These are phyloP conservation scores for Monosporozyma solicola DNA, from an alignment of 805 yeast species.

Conservation along the genomic window DNA sequence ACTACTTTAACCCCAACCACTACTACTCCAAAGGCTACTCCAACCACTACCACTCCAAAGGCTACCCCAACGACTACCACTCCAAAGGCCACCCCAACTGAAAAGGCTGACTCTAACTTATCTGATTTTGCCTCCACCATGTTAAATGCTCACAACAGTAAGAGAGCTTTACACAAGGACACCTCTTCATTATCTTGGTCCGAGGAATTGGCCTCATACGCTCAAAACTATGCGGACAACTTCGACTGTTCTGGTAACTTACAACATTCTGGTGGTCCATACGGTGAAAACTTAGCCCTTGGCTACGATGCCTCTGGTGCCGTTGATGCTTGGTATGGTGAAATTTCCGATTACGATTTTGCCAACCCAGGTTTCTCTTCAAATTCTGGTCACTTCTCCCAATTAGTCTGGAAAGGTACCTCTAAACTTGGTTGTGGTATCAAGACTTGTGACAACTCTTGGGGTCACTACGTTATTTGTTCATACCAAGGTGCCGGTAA, in stretches of 20 bases:
- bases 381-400: constrained; percentile 65
- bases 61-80: neutral
- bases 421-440: constrained; percentile 54
- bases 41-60: neutral
- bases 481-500: constrained; percentile 55
- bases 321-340: constrained; percentile 70
- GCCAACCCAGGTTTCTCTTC: constrained; percentile 9
- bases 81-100: neutral
- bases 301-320: constrained; percentile 38
- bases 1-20: neutral
- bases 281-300: constrained; percentile 67
- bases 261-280: constrained; percentile 45
- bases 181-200: constrained; percentile 43
- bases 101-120: neutral
- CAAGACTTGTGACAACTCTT: constrained; percentile 8
- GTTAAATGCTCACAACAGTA: constrained; percentile 1
- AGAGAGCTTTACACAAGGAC: constrained; percentile 12
- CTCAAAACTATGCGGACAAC: constrained; percentile 40
- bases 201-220: constrained; percentile 36
- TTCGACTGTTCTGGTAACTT: constrained; percentile 50
- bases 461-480: constrained; percentile 49
- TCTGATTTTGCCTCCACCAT: constrained; percentile 3
- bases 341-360: constrained; percentile 47
- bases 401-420: constrained; percentile 57
- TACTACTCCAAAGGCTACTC: neutral